Base-by-base conservation (phyloP, 2,329 filamentous ascomycete genomes). In the Anthostomella pinea region DNA sequence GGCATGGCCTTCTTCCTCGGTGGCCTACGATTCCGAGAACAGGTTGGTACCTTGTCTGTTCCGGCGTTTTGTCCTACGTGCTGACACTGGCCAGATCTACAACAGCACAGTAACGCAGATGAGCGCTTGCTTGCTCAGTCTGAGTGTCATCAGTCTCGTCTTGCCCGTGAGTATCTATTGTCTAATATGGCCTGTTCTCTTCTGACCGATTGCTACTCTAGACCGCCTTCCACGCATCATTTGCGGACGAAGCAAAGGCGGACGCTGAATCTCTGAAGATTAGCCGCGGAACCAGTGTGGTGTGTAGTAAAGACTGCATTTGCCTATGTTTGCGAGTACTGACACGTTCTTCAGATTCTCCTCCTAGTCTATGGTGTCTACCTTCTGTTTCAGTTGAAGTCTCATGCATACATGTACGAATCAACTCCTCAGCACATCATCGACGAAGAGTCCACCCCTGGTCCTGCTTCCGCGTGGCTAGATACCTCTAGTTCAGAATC, bases 81-180 rank as follows among this genome's bases (percentile, higher is more conserved):
- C 34, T 46, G 39, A 54, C 27, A 17, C 20, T 10, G 37, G 16
- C 15, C 35, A 85, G 78, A 83, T 96, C 45, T 96, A 95, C 67
- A 96, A 95, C 66, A 93, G 82, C 65, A 95, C 87, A 15, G 87
- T 95, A 40, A 95, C 89, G 1, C 89, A 96, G 61, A 95, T 95
- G 87, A 95, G 88, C 59, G 90, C 90, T 33, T 95, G 88, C 66
- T 72, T 96, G 52, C 77, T 96, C 51, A 94, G 87, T 69, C 65
- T 95, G 63, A 90, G 86, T 57, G 90, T 95, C 43, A 90, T 87
- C 65, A 95, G 89, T 68, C 71, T 95, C 15, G 75, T 95, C 17
- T 67, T 96, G 9, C 89, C 90, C 1, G 83, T 85, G 65, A 51
- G 77, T 64, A 10, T 22, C 8, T 1, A 4, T n/a, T 15, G 5